Base-by-base conservation (phyloP, 805 yeast species). In the Monosporozyma solicola region DNA sequence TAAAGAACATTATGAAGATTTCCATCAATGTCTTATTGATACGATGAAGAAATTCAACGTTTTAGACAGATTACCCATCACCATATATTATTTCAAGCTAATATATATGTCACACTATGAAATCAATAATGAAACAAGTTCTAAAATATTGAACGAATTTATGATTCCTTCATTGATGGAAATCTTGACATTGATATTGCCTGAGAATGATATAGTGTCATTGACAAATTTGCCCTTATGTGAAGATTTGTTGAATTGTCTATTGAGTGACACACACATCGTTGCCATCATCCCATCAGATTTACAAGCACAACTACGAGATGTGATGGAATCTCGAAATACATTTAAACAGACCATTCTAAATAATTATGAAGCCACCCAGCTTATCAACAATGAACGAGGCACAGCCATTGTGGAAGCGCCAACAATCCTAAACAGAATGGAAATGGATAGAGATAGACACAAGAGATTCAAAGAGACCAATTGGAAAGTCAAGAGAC, bases 381-480 rank as follows among this genome's bases (percentile, higher is more conserved):
- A 54, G 13, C 50, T 47, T 15, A 55, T 47, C 29, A n/a, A 15
- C 11, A 11, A 3, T 5, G 39, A 24, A 41, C 10, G 22, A 52
- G 49, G 49, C 16, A 31, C 49, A 35, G 45, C 29, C 53, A n/a
- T 47, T 25, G 10, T 46, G 74, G 1, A 64, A 63, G 35, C 76
- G 80, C 48, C 88, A 84, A 58, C 47, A 1, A 81, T 87, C 16
- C 65, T 89, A 16, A 76, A 80, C 39, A 73, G 98, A 55, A 89
- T 92, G 84, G 97, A 92, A 65, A 91, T 85, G 56, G 98, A 92
- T 65, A 74, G 99, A 59, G 99, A 92, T 65, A 74, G 96, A 53
- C 90, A 88, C 62, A 92, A 92, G 65, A 77, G 87, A 57, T 79
- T 85, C 13, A 89, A 91, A 60, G 97, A 92, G 61, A 80, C 77